phyloP scores from a whole-genome alignment of 306 rosid genomes.

The Coriaria nepalensis region DNA sequence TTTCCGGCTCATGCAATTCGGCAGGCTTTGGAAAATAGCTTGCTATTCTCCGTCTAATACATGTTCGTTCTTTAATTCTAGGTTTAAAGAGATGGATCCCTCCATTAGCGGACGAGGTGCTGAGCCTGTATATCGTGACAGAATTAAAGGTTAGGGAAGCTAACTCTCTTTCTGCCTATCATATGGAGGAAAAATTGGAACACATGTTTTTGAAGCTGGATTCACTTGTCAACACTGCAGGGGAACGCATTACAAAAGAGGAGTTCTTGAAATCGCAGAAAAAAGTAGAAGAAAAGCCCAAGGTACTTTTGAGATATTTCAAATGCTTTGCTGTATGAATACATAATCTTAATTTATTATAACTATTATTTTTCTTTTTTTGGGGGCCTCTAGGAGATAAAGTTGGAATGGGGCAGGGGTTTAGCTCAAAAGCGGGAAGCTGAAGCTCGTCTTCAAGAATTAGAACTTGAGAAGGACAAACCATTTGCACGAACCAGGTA shows the following conservation, averaged over 20 bases:
- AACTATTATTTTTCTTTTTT: neutral
- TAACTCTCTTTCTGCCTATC: slow-evolving; percentile 11
- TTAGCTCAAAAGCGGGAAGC: slow-evolving; percentile 93
- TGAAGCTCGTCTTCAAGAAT: slow-evolving; percentile 61
- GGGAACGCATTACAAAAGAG: slow-evolving; percentile 53
- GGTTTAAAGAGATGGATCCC: slow-evolving; percentile 75
- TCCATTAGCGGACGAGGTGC: slow-evolving; percentile 56
- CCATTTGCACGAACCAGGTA: slow-evolving; percentile 88
- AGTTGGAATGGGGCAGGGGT: slow-evolving; percentile 92
- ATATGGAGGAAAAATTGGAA: neutral
- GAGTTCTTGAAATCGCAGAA: slow-evolving; percentile 53
- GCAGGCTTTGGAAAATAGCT: too few relatives aligned
- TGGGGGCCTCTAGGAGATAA: slow-evolving; percentile 36
- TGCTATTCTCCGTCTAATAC: neutral
- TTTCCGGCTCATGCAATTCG: too few relatives aligned
- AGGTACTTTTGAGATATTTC: slow-evolving; percentile 30
- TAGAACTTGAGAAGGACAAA: slow-evolving; percentile 72
- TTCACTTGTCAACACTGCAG: slow-evolving; percentile 26
- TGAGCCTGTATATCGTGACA: slow-evolving; percentile 68
- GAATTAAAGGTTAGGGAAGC: slow-evolving; percentile 44
- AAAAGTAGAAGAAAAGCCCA: slow-evolving; percentile 72
- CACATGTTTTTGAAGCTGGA: slow-evolving; percentile 1
- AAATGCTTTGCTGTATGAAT: neutral
- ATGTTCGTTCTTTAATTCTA: slow-evolving; percentile 12
- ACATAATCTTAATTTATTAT: neutral